Conservation (phyloP, 148 eudicot species). For the Drosera capensis region DNA sequence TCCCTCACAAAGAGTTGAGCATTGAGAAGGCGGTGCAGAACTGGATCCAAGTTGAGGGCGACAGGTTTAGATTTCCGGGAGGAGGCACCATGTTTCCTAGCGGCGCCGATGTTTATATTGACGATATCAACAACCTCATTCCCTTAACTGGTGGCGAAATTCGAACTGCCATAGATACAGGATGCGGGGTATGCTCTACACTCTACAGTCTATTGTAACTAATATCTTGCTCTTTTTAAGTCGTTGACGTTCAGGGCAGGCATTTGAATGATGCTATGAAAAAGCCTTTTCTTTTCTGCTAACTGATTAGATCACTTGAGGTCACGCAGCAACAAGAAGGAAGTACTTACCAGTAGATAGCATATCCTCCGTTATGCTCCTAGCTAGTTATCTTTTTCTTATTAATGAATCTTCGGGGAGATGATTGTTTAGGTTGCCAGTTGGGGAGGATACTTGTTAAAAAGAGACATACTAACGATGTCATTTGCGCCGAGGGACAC, state of each 20-base stretch:
- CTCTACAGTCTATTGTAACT: not conserved
- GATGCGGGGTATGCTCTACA: slow-evolving; percentile 56
- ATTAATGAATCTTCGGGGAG: too few relatives aligned
- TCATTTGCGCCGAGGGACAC: slow-evolving; percentile 95
- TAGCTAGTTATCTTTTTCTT: too few relatives aligned
- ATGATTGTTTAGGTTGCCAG: slow-evolving; percentile 99
- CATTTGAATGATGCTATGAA: too few relatives aligned
- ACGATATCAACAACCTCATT: slow-evolving; percentile 63
- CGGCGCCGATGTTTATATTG: slow-evolving; percentile 89
- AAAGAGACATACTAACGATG: slow-evolving; percentile 73
- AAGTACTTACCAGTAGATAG: too few relatives aligned
- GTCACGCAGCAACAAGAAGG: too few relatives aligned
- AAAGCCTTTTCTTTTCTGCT: not conserved
- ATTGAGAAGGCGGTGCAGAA: slow-evolving; percentile 91
- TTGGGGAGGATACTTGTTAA: slow-evolving; percentile 82
- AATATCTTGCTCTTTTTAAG: not conserved
- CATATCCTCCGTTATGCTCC: too few relatives aligned
- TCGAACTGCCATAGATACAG: slow-evolving; percentile 84
- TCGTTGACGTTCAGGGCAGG: too few relatives aligned
- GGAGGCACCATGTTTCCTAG: slow-evolving; percentile 96
- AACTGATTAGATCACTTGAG: too few relatives aligned
- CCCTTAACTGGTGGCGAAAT: slow-evolving; percentile 55
- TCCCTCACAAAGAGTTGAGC: slow-evolving; percentile 92
- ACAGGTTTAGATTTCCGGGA: slow-evolving; percentile 78
- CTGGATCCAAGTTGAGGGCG: slow-evolving; percentile 93